Evolutionary conservation across 371 early-diverging fungal species (phyloP).

Genomic region (Catenaria anguillulae): DNA sequence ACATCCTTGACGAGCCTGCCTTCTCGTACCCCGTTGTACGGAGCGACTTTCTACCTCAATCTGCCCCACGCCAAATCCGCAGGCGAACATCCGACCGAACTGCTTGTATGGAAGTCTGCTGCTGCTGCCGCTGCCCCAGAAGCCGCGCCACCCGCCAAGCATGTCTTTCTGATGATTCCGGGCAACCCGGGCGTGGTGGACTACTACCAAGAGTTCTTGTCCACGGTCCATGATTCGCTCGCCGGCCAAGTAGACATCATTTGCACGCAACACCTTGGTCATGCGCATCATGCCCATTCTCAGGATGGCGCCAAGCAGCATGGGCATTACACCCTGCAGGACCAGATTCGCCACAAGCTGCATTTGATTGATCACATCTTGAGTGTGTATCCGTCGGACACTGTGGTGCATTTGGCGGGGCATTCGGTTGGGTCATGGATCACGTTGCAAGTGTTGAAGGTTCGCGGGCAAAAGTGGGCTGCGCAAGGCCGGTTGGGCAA

Average conservation of each 20-base stretch:
- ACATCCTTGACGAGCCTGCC: too few species aligned
- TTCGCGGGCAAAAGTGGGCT: background rate
- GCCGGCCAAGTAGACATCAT: background rate
- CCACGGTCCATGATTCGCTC: background rate
- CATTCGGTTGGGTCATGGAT: conserved; percentile 2
- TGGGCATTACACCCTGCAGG: background rate
- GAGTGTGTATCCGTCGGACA: background rate
- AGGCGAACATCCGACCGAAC: conserved; percentile 5
- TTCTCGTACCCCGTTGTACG: too few species aligned
- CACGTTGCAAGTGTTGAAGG: background rate
- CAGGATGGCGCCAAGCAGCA: too few species aligned
- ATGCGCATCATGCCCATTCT: background rate
- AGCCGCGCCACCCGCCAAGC: background rate
- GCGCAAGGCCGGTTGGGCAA: background rate
- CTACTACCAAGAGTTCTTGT: background rate
- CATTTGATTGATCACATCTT: background rate
- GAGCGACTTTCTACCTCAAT: too few species aligned
- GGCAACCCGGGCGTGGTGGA: conserved; percentile 4
- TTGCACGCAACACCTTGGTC: background rate
- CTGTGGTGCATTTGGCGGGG: background rate
- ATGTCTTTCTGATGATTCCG: conserved; percentile 2
- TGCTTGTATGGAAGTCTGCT: conserved; percentile 4
- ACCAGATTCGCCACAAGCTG: conserved; percentile 3
- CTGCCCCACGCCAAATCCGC: too few species aligned
- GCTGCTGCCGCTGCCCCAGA: too few species aligned